Conservation (phyloP, 257 asterid species). For the Jasminum sambac region DNA sequence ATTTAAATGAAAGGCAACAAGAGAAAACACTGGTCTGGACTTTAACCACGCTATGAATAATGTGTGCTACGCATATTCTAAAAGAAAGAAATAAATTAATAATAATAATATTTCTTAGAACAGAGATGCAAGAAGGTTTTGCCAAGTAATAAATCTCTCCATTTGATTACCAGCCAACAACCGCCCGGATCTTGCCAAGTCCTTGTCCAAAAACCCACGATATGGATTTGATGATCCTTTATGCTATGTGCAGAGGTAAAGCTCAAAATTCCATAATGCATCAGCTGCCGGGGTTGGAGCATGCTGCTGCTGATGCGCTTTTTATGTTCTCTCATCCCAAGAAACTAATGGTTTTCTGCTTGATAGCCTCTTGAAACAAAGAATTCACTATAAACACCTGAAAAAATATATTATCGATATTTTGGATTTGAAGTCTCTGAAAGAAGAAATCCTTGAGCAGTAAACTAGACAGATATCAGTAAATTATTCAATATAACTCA, state of each 20-base stretch:
- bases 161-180: conserved; percentile 39
- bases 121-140: conserved; percentile 41
- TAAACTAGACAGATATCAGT: not conserved
- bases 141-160: conserved; percentile 35
- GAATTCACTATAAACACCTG: conserved; percentile 40
- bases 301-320: conserved; percentile 24
- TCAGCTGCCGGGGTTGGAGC: conserved; percentile 28
- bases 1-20: not conserved
- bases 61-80: conserved; percentile 41
- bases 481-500: not conserved
- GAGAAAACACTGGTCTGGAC: not conserved
- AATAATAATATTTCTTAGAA: conserved; percentile 49
- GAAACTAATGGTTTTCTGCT: conserved; percentile 26
- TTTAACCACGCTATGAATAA: conserved; percentile 19
- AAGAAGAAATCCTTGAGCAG: not conserved
- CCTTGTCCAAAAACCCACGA: conserved; percentile 24
- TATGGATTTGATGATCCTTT: conserved; percentile 24
- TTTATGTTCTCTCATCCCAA: conserved; percentile 22
- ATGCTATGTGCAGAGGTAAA: conserved; percentile 44
- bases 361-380: conserved; percentile 38
- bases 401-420: not conserved
- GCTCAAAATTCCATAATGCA: conserved; percentile 36
- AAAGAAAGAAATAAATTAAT: conserved; percentile 43
- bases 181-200: conserved; percentile 37
- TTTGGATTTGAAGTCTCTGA: not conserved